phyloP scores from a whole-genome alignment of 768 basidiomycete genomes.

The Auriscalpium microsporum region DNA sequence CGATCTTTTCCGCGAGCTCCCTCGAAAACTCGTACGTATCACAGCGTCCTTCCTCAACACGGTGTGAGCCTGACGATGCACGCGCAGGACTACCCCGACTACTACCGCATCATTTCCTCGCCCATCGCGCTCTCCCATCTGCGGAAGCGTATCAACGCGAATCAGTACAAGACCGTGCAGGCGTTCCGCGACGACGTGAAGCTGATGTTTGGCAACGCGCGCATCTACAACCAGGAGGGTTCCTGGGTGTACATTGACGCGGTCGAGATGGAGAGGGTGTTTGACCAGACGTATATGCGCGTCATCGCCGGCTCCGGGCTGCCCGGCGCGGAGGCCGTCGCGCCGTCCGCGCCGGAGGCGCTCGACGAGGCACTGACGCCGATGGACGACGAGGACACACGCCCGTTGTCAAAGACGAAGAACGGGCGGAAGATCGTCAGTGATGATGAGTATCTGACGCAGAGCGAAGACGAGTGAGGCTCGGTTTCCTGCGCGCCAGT shows the following conservation, averaged over 20 bases:
- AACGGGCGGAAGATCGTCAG: constrained; percentile 64
- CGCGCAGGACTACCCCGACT: constrained; percentile 78
- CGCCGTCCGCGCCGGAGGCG: constrained; percentile 32
- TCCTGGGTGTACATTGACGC: constrained; percentile 95
- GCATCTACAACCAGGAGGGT: constrained; percentile 89
- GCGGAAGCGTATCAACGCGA: constrained; percentile 61
- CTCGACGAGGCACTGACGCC: constrained; percentile 68
- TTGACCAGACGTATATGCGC: constrained; percentile 61
- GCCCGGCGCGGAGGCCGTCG: constrained; percentile 54
- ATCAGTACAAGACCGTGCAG: constrained; percentile 65
- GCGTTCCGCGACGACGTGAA: constrained; percentile 74
- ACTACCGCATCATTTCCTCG: constrained; percentile 78
- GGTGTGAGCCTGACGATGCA: constrained; percentile 1
- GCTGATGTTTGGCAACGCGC: constrained; percentile 91
- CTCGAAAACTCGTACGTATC: constrained; percentile 56
- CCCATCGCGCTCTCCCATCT: constrained; percentile 87
- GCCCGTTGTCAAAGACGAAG: constrained; percentile 50
- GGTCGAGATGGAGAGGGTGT: constrained; percentile 88
- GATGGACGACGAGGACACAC: constrained; percentile 70
- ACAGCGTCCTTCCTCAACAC: not conserved
- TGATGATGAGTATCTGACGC: constrained; percentile 57
- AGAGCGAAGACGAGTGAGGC: constrained; percentile 60
- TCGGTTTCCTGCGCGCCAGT: not conserved
- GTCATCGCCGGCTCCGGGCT: constrained; percentile 59
- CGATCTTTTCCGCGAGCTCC: constrained; percentile 83